A percentile compares a stretch with the other conserved stretches of the same genome.
Evolutionary conservation across 106 monocot genomes (phyloP).

Genomic region (Vanilla planifolia): DNA sequence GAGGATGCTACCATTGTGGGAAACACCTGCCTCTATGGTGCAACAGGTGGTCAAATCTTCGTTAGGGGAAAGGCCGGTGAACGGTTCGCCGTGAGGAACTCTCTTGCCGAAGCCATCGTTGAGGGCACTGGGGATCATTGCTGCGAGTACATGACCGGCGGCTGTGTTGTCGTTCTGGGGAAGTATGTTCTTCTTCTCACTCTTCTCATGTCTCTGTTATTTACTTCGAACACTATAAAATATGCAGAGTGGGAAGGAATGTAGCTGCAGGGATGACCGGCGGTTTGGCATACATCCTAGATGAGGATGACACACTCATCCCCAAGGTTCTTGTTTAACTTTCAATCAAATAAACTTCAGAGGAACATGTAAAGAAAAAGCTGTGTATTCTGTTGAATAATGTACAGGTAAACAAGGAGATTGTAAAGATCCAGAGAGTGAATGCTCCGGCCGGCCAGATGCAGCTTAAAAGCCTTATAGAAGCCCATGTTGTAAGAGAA

Average conservation of each 20-base stretch:
- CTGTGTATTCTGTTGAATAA: background rate
- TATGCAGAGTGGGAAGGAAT: conserved; percentile 89
- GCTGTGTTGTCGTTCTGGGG: conserved; percentile 94
- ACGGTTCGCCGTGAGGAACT: conserved; percentile 97
- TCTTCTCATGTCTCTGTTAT: background rate
- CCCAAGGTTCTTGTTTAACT: conserved; percentile 53
- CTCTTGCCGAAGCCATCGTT: conserved; percentile 87
- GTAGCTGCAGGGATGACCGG: conserved; percentile 99
- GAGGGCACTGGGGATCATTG: conserved; percentile 99
- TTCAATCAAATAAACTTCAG: background rate
- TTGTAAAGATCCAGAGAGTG: conserved; percentile 97
- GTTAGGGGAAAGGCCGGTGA: conserved; percentile 96
- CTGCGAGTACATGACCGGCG: conserved; percentile 99
- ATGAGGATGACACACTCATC: conserved; percentile 86
- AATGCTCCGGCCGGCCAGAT: conserved; percentile 96
- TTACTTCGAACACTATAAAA: background rate
- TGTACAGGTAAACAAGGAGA: conserved; percentile 97
- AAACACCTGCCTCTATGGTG: conserved; percentile 97
- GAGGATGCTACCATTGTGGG: conserved; percentile 95
- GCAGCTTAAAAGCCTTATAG: conserved; percentile 96
- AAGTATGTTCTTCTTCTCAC: conserved; percentile 49
- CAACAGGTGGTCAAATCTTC: conserved; percentile 96
- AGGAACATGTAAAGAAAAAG: no score
- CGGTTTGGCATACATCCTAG: conserved; percentile 90
- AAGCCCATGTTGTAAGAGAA: conserved; percentile 90